Evolutionary conservation across 1,284 basidiomycete genomes (phyloP), one percentile per base, ranked within the genome.

Genomic region (Ceratobasidium sp.): DNA sequence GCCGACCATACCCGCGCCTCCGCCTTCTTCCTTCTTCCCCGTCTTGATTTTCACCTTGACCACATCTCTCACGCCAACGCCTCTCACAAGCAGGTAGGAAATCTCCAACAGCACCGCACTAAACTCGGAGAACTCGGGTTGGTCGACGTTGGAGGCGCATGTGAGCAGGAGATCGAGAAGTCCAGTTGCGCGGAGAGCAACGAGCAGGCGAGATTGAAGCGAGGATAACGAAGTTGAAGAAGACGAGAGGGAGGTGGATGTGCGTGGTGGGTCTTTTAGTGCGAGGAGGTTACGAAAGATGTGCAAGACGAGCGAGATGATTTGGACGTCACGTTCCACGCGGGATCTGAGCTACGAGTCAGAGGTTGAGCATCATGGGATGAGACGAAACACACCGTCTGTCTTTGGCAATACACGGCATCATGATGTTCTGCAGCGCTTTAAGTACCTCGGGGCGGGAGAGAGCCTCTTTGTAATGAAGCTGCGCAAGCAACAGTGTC

Each of bases 91-190:
- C 6, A 97, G 89, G 83, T 96, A 96, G 79, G 97, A 88, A 44
- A 96, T 96, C 84, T 98, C 97, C 44, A 98, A 89, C 1, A 95
- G 88, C 52, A 98, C 88, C 3, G 95, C 94, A 83, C 98, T 98
- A 88, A 91, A 96, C 8, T 88, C 87, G 79, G 92, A 93, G 84
- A 95, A 93, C 79, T 95, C 88, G 18, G 91, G 87, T 82, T 95
- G 93, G 64, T 89, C 89, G 0, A 90, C 87, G 81, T 93, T 94
- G 2, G 93, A 90, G 12, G 95, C 93, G 77, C 97, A 90, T 4
- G 94, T 96, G 62, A 96, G 86, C 16, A 98, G 85, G 3, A 98
- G 87, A 78, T 95, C 90, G 41, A 96, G 86, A 76, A 91, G 91
- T 80, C 93, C 90, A 1, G 94, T 90, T 74, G 93, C 90, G 35